phyloP scores from a whole-genome alignment of 2,329 filamentous ascomycete genomes.

The Lasiodiplodia citricola region DNA sequence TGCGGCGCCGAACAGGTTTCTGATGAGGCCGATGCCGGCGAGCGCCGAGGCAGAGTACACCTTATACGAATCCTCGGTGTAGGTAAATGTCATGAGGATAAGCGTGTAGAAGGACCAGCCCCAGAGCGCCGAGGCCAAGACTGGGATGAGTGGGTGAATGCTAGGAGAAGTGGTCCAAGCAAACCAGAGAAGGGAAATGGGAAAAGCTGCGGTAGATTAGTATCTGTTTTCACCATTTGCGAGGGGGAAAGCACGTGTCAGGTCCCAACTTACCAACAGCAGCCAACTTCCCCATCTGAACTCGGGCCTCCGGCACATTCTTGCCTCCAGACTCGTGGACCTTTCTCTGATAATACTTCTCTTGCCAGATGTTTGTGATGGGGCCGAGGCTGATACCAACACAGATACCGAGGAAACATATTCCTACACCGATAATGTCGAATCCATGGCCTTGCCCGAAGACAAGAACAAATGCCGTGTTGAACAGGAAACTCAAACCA shows the following conservation, averaged over 20 bases:
- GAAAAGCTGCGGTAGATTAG: constrained; percentile 33
- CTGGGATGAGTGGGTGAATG: constrained; percentile 50
- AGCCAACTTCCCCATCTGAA: constrained; percentile 48
- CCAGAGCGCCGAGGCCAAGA: constrained; percentile 56
- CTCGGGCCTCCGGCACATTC: constrained; percentile 50
- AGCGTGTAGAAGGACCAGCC: constrained; percentile 58
- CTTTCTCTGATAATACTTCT: constrained; percentile 48
- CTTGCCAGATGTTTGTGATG: constrained; percentile 52
- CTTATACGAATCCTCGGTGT: constrained; percentile 57
- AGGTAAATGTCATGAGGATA: constrained; percentile 57
- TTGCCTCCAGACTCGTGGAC: constrained; percentile 40
- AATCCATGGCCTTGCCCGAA: constrained; percentile 54
- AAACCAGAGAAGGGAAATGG: constrained; percentile 31
- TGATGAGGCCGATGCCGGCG: constrained; percentile 47
- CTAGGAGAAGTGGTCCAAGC: constrained; percentile 23
- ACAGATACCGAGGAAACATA: constrained; percentile 49
- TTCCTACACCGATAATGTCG: constrained; percentile 45
- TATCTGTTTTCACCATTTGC: constrained; percentile 29
- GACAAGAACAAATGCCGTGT: constrained; percentile 56
- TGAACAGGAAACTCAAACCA: constrained; percentile 57
- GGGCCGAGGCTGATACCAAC: constrained; percentile 51
- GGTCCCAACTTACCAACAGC: constrained; percentile 41
- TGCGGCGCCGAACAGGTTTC: constrained; percentile 44
- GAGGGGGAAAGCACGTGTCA: too few relatives aligned
- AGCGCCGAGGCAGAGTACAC: constrained; percentile 50